phyloP scores from a whole-genome alignment of 2,329 filamentous ascomycete species.

The Nectriaceae sp. region DNA sequence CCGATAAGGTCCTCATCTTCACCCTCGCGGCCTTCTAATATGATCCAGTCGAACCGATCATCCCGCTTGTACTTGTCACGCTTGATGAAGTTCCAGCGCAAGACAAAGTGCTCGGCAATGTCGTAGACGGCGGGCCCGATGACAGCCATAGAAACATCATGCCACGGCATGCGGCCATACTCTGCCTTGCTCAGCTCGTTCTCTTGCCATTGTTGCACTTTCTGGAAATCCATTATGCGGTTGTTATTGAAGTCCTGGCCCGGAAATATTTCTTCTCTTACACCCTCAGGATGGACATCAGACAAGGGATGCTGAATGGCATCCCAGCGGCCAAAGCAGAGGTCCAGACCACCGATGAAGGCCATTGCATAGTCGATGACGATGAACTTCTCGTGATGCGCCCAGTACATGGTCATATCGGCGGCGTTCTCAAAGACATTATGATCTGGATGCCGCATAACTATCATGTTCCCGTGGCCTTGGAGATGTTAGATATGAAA shows the following conservation, averaged over 20 bases:
- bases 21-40: constrained; percentile 73
- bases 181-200: constrained; percentile 92
- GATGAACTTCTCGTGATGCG: constrained; percentile 97
- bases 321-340: constrained; percentile 97
- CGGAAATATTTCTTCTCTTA: constrained; percentile 84
- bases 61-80: constrained; percentile 97
- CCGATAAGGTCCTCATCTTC: constrained; percentile 83
- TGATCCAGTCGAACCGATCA: constrained; percentile 79
- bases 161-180: constrained; percentile 96
- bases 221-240: constrained; percentile 91
- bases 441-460: constrained; percentile 93
- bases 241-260: constrained; percentile 99
- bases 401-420: constrained; percentile 60
- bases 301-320: constrained; percentile 80
- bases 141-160: constrained; percentile 92
- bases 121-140: constrained; percentile 89
- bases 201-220: constrained; percentile 86
- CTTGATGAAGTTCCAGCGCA: constrained; percentile 97
- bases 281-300: constrained; percentile 83
- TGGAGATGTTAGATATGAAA: too few species aligned
- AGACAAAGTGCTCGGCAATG: constrained; percentile 91
- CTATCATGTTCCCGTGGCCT: constrained; percentile 82
- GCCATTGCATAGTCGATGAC: constrained; percentile 89
- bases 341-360: constrained; percentile 91
- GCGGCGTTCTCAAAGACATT: constrained; percentile 91